Base-by-base conservation (phyloP, 1,139 yeast species). In the Nakaseomyces sp. region DNA sequence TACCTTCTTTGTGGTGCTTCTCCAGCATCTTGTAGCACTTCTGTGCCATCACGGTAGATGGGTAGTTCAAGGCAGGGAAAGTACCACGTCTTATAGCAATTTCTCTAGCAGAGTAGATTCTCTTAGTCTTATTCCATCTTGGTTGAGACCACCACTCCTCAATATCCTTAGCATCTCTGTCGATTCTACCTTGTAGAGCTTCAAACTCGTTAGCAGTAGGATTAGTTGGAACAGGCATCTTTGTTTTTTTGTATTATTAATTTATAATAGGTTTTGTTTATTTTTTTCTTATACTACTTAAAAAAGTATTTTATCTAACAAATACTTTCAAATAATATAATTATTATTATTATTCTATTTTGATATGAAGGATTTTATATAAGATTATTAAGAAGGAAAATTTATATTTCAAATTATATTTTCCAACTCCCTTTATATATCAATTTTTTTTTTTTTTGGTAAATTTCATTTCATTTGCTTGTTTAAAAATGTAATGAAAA, bases 131-230 rank as follows among this genome's bases (percentile, higher is more conserved):
- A 50, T 69, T 70, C 95, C 95, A 89, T 68, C 98, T 83, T 51
- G 95, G 93, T 58, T 81, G 76, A 9, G 82, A 61, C 97, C 97
- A 89, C 97, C 97, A 89, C 60, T 79, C 63, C 53, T 81, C 76
- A 59, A 89, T 81, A 43, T 79, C 84, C 42, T 74, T 71, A 48
- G 86, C 83, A 64, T 87, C 88, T 43, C 72, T 67, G 58, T 81
- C 40, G 36, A 54, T 40, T 29, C 43, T 43, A 8, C 41, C 17
- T 44, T 50, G 54, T 25, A 55, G 44, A 26, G 47, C 42, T n/a
- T 48, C 47, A 36, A 56, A 50, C 39, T 56, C 57, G 30, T 48
- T 45, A 20, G 37, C 24, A 25, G 42, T 26, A 20, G 43, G 38
- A 29, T 42, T 45, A 40, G 48, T 31, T 38, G 46, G 20, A 37